Evolutionary conservation across 208 protist species (phyloP).

Genomic region (Sergeia podlipaevii): DNA sequence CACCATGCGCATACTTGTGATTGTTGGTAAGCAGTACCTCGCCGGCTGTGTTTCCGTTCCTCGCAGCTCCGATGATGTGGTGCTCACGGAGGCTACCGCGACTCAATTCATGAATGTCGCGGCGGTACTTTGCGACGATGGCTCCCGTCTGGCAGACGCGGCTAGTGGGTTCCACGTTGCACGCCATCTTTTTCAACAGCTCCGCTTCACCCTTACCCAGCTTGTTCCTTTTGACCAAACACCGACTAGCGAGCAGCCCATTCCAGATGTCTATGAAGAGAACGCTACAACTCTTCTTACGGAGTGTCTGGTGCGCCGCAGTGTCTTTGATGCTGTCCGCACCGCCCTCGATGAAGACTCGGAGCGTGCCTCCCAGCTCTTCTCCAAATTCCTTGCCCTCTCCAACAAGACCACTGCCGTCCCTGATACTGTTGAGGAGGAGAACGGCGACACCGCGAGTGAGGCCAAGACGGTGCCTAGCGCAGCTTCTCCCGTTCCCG

Average conservation of each 20-base stretch:
- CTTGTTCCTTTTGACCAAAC: slow-evolving; percentile 60
- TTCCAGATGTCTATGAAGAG: slow-evolving; percentile 26
- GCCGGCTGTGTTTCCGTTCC: slow-evolving; percentile 65
- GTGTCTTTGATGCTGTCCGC: slow-evolving; percentile 35
- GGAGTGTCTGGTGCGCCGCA: slow-evolving; percentile 29
- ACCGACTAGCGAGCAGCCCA: neutral
- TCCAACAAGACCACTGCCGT: neutral
- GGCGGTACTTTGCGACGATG: slow-evolving; percentile 55
- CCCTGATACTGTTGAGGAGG: slow-evolving; percentile 15
- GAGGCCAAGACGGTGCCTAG: slow-evolving; percentile 5
- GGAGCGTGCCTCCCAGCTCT: slow-evolving; percentile 41
- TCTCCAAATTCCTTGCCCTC: slow-evolving; percentile 22
- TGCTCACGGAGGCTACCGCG: slow-evolving; percentile 55
- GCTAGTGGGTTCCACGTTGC: slow-evolving; percentile 46
- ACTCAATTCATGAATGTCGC: slow-evolving; percentile 54
- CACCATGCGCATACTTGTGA: slow-evolving; percentile 41
- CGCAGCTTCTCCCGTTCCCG: neutral
- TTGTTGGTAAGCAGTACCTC: slow-evolving; percentile 59
- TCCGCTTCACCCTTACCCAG: slow-evolving; percentile 38
- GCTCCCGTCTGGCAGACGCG: slow-evolving; percentile 38
- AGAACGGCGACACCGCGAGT: slow-evolving; percentile 9
- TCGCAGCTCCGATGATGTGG: slow-evolving; percentile 44
- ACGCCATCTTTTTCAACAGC: slow-evolving; percentile 40
- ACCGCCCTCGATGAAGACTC: slow-evolving; percentile 37
- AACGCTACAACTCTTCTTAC: slow-evolving; percentile 21